Base-by-base conservation (phyloP, 495 filamentous ascomycete species). In the Penicillium egyptiacum region DNA sequence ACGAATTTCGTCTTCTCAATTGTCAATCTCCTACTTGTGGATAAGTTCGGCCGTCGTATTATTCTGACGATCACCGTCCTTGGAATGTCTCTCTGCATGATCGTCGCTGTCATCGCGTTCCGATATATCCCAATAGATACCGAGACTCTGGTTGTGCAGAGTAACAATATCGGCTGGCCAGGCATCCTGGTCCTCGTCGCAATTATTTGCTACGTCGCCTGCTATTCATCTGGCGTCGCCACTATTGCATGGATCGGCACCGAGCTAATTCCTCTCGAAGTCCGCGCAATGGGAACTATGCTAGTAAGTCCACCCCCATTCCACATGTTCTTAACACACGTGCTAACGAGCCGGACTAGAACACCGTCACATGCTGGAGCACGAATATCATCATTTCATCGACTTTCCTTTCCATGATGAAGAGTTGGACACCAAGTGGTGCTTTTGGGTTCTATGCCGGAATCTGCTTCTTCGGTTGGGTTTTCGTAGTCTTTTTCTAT, bases 1-100 rank as follows among this genome's bases (percentile, higher is more conserved):
- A 80, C 77, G 3, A 83, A 83, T 59, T 81, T 81, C 59, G 37
- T 82, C 52, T 76, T 82, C 53, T 76, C 70, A 12, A 74, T 71
- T 46, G 67, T 79, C 42, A 82, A 81, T 54, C 60, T 82, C 33
- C 59, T 70, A 52, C 43, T 77, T 12, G 41, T 83, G 22, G 81
- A 83, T 55, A 61, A 60, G 17, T 67, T 81, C 26, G 78, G 81
- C 14, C 71, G 80, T 35, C 61, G 81, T 20, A 63, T 67, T 2
- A 73, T 83, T 43, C 59, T 83, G 4, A 58, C 80, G 6, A 56
- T 64, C 50, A 81, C 79, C 20, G 69, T 77, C 19, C 72, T 71
- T 58, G 77, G 75, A 14, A 79, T 75, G 71, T 50, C 65, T 14
- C 55, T 73, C n/a, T 70, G 68, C 45, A 66, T 80, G 33, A 58